A percentile compares a stretch with the other conserved stretches of the same genome.
Conservation (phyloP, 2,329 filamentous ascomycete genomes). For the Paecilomyces variotii region DNA sequence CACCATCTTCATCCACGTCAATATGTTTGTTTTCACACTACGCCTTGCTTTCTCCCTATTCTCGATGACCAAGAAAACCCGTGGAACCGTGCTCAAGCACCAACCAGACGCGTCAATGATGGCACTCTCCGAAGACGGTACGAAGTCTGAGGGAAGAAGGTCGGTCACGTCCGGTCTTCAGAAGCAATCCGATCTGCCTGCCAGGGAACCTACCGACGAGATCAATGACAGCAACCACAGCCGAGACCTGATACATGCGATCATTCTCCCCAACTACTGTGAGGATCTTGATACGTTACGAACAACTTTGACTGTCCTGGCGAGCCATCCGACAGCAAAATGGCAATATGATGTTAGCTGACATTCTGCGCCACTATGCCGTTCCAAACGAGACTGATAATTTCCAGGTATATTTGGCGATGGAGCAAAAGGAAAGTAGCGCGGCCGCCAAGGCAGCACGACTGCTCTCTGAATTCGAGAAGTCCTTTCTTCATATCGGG, state of each 20-base stretch:
- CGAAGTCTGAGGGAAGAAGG: not conserved
- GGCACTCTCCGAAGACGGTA: not conserved
- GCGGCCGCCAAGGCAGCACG: constrained; percentile 54
- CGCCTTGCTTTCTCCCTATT: constrained; percentile 41
- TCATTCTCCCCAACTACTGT: constrained; percentile 67
- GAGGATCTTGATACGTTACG: constrained; percentile 61
- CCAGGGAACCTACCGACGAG: constrained; percentile 44
- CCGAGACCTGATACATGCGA: constrained; percentile 52
- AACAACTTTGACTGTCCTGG: constrained; percentile 61
- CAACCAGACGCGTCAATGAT: constrained; percentile 1
- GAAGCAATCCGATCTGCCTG: constrained; percentile 2
- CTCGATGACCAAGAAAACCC: constrained; percentile 26
- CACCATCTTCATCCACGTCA: constrained; percentile 55
- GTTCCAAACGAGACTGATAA: not conserved
- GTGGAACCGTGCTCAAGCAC: constrained; percentile 11
- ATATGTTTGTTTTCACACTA: constrained; percentile 53
- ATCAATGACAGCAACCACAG: constrained; percentile 38
- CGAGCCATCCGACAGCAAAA: constrained; percentile 56
- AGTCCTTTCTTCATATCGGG: constrained; percentile 59
- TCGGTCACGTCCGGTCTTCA: constrained; percentile 1
- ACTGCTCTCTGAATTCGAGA: constrained; percentile 55
- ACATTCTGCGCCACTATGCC: not conserved
- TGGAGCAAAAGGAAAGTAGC: constrained; percentile 61
- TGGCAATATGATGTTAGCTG: constrained; percentile 60
- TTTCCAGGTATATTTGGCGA: constrained; percentile 59